Evolutionary conservation across 305 asterid genomes (phyloP).

Genomic region (Salvia sclarea): DNA sequence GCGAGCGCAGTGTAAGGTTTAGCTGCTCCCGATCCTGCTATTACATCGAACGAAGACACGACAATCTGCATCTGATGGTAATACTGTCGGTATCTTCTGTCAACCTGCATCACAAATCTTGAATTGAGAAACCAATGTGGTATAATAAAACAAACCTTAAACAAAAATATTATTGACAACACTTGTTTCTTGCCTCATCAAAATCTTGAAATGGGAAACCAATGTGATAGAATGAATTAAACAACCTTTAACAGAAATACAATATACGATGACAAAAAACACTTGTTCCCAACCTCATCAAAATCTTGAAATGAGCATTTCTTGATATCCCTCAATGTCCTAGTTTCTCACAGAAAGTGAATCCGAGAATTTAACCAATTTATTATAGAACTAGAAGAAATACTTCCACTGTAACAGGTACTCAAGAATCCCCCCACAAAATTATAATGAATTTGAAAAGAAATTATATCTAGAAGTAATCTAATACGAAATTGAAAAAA

Average conservation of each 20-base stretch:
- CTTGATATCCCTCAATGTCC: too few relatives aligned
- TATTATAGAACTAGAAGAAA: background rate
- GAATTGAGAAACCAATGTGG: slow-evolving; percentile 17
- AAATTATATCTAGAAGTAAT: too few relatives aligned
- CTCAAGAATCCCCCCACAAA: too few relatives aligned
- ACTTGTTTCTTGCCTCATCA: background rate
- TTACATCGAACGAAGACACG: slow-evolving; percentile 70
- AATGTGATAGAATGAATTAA: background rate
- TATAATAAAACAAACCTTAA: background rate
- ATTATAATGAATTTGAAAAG: too few relatives aligned
- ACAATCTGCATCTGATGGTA: slow-evolving; percentile 88
- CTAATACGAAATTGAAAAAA: too few relatives aligned
- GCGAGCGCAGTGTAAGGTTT: slow-evolving; percentile 87
- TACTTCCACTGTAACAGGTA: background rate
- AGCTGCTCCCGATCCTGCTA: slow-evolving; percentile 82
- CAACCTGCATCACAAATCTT: slow-evolving; percentile 56
- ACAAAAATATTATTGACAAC: background rate
- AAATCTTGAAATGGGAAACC: slow-evolving; percentile 23
- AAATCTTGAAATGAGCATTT: background rate
- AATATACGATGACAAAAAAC: background rate
- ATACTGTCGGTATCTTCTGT: slow-evolving; percentile 73
- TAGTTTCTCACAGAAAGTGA: background rate
- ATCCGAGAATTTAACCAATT: background rate
- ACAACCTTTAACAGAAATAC: background rate
- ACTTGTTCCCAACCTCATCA: slow-evolving; percentile 59